Percentiles rank a stretch among this genome's conserved stretches.
phyloP scores from a whole-genome alignment of 225 moss, liverwort and hornwort species.

The Climacium dendroides region DNA sequence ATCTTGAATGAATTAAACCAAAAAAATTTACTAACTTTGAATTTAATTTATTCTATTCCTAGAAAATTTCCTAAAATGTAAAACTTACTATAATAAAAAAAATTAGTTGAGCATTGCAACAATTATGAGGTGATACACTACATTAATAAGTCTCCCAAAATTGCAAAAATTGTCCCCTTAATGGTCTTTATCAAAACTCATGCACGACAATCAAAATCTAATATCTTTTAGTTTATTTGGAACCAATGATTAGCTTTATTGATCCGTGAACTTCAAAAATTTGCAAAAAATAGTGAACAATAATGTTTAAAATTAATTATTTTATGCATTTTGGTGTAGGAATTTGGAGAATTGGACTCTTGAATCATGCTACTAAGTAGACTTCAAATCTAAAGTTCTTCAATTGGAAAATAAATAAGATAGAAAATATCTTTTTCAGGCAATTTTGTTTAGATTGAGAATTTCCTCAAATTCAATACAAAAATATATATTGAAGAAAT shows the following conservation, averaged over 20 bases:
- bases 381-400: not conserved
- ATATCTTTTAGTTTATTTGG: not conserved
- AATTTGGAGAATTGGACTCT: not conserved
- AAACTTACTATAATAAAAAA: fast-evolving
- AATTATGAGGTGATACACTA: not conserved
- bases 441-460: too few species aligned
- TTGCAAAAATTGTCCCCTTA: not conserved
- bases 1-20: not conserved
- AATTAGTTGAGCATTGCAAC: not conserved
- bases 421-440: not conserved
- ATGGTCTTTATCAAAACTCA: not conserved
- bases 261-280: not conserved
- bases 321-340: not conserved
- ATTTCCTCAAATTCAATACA: not conserved
- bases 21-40: not conserved
- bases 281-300: fast-evolving
- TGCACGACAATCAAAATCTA: not conserved
- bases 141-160: not conserved
- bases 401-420: not conserved
- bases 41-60: not conserved
- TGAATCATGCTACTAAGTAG: not conserved
- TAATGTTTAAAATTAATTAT: too few species aligned
- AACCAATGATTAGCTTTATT: not conserved
- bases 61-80: not conserved
- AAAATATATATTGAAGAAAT: not conserved